Base-by-base conservation (phyloP, 108 stramenopile genomes). In the Phaeodactylum tricornutum region DNA sequence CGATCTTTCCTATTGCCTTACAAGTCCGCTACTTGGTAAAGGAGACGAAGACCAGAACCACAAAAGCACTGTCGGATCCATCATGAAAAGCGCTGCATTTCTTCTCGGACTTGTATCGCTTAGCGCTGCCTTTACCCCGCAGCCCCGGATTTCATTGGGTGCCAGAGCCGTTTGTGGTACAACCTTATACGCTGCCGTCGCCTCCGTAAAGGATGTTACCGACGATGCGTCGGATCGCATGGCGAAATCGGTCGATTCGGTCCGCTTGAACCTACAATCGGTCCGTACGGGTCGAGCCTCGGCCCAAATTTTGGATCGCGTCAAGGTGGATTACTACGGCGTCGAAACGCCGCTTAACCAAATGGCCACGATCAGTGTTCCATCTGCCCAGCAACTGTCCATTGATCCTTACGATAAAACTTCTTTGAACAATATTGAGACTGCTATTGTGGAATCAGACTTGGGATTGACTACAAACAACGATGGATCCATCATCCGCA, bases 221-320 rank as follows among this genome's bases (percentile, higher is more conserved):
- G 29, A 70, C 38, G 83, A 91, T 43, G 74, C 78, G 49, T 51
- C 72, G 56, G 83, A 86, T 29, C 58, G 77, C 19, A 97, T 97
- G 96, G 68, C 60, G 30, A 97, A 97, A 51, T 87, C 91, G 0
- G 50, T 94, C 44, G 75, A 71, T 22, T 72, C 71, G 40, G 65
- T 92, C 25, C 57, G 56, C 8, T 58, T 61, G 44, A 93, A 81
- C 53, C 69, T 97, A 38, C 26, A 54, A 14, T 80, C 93, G 16
- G 50, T 97, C 23, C 87, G 96, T 23, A 96, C 96, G 2, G 96
- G 96, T 23, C 72, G 94, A 23, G 94, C 94, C 3, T 76, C 66
- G 40, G 72, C 94, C 3, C 47, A 55, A 31, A 87, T 97, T 44
- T 71, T 97, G 30, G 93, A 95, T 56, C 84, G 92, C 8, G 89